These are phyloP conservation scores for Nakaseomyces kungkrabaensis DNA, from an alignment of 1,139 yeast genomes.

Conservation along the genomic window DNA sequence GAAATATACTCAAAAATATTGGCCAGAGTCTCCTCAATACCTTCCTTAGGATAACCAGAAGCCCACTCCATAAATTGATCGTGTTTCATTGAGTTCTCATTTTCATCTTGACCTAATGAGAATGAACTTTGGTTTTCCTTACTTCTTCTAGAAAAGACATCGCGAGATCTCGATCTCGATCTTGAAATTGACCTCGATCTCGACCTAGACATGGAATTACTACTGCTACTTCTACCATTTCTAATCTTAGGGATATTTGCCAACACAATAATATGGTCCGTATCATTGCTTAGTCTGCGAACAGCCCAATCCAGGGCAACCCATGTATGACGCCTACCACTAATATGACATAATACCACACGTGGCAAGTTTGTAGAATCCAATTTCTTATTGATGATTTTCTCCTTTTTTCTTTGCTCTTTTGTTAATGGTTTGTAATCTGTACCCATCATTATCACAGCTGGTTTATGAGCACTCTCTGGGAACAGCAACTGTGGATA, in stretches of 20 bases:
- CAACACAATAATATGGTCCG: conserved; percentile 52
- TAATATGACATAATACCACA: conserved; percentile 51
- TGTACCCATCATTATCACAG: conserved; percentile 4
- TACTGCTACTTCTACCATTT: not conserved
- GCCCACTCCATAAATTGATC: conserved; percentile 21
- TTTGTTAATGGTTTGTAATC: conserved; percentile 15
- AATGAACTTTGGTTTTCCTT: conserved; percentile 29
- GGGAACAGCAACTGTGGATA: conserved; percentile 19
- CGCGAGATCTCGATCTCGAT: conserved; percentile 11
- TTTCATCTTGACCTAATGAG: conserved; percentile 17
- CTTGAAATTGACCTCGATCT: conserved; percentile 14
- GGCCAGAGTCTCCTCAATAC: conserved; percentile 24
- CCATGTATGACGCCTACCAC: conserved; percentile 72
- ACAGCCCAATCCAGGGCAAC: conserved; percentile 66
- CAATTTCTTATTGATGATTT: conserved; percentile 15
- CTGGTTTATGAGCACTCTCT: conserved; percentile 1
- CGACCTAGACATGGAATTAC: conserved; percentile 5
- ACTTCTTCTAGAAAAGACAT: conserved; percentile 1
- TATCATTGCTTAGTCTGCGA: conserved; percentile 42
- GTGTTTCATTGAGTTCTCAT: conserved; percentile 25
- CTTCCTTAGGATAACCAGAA: conserved; percentile 22
- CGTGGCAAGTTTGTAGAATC: conserved; percentile 34
- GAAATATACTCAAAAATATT: conserved; percentile 41
- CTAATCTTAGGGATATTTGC: conserved; percentile 34
- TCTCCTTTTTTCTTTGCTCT: conserved; percentile 17